Conservation (phyloP, 129 eudicot genomes). For the Lactuca sativa region DNA sequence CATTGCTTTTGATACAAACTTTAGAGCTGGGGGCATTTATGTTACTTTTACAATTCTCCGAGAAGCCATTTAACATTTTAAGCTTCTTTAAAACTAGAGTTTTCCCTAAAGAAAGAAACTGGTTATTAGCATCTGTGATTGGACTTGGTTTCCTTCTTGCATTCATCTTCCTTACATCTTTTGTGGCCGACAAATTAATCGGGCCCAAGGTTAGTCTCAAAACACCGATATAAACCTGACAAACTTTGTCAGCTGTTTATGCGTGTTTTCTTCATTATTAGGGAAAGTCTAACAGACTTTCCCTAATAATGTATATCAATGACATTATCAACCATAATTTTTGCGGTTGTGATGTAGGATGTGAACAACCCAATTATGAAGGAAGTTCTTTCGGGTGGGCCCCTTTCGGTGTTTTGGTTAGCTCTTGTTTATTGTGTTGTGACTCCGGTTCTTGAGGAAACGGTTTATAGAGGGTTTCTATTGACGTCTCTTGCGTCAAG, state of each 20-base stretch:
- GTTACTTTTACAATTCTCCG: slow-evolving; percentile 43
- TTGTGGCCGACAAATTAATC: slow-evolving; percentile 56
- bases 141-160: slow-evolving; percentile 65
- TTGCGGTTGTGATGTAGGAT: slow-evolving; percentile 43
- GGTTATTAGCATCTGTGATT: slow-evolving; percentile 63
- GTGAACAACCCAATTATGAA: slow-evolving; percentile 68
- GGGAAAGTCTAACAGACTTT: too few species aligned
- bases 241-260: too few species aligned
- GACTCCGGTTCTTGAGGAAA: slow-evolving; percentile 81
- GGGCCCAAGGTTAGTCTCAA: slow-evolving; percentile 63
- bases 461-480: slow-evolving; percentile 75
- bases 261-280: too few species aligned
- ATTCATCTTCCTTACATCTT: slow-evolving; percentile 56
- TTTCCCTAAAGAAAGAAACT: slow-evolving; percentile 53
- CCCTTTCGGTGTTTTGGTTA: slow-evolving; percentile 45
- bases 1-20: slow-evolving; percentile 55
- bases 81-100: slow-evolving; percentile 47
- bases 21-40: slow-evolving; percentile 55
- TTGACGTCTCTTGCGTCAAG: slow-evolving; percentile 59
- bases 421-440: slow-evolving; percentile 58
- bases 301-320: too few species aligned
- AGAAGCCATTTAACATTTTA: slow-evolving; percentile 41
- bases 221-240: not conserved
- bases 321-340: not conserved
- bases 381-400: slow-evolving; percentile 68